Base-by-base conservation (phyloP, 108 stramenopile species). In the Hondaea fermentalgiana region DNA sequence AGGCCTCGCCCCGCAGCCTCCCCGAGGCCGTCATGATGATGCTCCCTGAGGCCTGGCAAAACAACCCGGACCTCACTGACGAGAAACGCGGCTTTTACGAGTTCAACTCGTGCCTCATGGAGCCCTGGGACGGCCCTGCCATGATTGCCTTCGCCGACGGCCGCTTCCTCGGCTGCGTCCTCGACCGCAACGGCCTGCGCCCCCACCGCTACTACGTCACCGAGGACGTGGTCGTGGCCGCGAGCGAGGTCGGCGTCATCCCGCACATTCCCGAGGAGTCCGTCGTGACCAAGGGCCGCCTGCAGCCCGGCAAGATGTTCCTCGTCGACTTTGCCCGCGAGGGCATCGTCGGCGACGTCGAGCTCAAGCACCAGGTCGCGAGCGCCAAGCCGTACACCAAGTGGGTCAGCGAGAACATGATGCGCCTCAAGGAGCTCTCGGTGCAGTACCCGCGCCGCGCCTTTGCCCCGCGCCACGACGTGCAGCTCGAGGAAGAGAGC, bases 71-170 rank as follows among this genome's bases (percentile, higher is more conserved):
- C 89, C 90, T 99, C 59, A 94, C 95, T 35, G 96, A 97, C 69
- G 90, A 96, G 87, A 97, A 98, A 92, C 96, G 96, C 87, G 95
- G 96, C 29, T 99, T 98, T 90, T 99, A 98, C 92, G 97, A 99
- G 92, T 99, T 98, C 95, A 97, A 99, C 90, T 97, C 96, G 5
- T 97, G 96, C 90, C 92, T 98, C 87, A 98, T 98, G 98, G 98
- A 99, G 94, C 98, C 98, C 42, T 99, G 98, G 98, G 98, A 99
- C 92, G 98, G 98, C 72, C 98, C 98, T 29, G 98, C 98, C 88
- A 97, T 98, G 97, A 97, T 99, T 88, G 97, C 97, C 88, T 99
- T 99, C 89, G 97, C 98, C 10, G 97, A 99, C 92, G 96, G 96
- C 47, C 91, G 96, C 44, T 97, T 97, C 92, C 95, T 97, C 90